Percentiles rank a stretch among this genome's conserved stretches.
Evolutionary conservation across 139 green algal species (phyloP).

Genomic region (Astrephomene gubernaculifera): DNA sequence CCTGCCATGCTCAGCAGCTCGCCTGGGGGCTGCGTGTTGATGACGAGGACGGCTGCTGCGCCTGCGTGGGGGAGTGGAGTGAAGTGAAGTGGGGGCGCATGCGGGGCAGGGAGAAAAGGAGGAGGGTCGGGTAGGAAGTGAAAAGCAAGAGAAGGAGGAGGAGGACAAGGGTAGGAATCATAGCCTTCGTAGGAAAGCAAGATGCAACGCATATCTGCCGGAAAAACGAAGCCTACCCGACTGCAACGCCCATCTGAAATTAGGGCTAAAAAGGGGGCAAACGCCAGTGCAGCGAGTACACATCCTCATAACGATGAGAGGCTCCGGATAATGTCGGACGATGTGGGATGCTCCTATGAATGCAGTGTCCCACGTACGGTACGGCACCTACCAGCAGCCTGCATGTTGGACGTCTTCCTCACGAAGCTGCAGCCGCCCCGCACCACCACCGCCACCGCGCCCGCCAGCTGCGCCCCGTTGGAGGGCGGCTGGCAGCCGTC

Average conservation of each 20-base stretch:
- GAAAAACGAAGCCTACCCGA: too few relatives aligned
- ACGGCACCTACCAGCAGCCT: constrained; percentile 9
- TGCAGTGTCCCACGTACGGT: background rate
- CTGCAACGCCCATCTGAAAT: too few relatives aligned
- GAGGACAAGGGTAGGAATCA: background rate
- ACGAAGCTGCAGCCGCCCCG: constrained; percentile 75
- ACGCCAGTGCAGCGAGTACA: background rate
- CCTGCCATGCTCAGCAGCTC: constrained; percentile 50
- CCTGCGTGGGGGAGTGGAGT: constrained; percentile 31
- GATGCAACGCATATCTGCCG: too few relatives aligned
- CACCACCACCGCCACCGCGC: constrained; percentile 60
- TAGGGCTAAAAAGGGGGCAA: too few relatives aligned
- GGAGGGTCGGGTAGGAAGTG: too few relatives aligned
- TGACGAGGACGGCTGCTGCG: constrained; percentile 57
- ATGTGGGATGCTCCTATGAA: background rate
- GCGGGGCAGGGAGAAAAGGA: too few relatives aligned
- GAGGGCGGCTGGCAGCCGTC: constrained; percentile 51
- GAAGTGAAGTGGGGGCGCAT: background rate
- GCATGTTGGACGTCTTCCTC: constrained; percentile 57
- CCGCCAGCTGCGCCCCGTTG: constrained; percentile 38
- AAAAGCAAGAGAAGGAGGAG: too few relatives aligned
- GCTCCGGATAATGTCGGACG: background rate
- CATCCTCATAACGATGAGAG: background rate
- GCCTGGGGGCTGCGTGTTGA: constrained; percentile 49
- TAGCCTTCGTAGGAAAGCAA: too few relatives aligned